A percentile compares a stretch with the other conserved stretches of the same genome.
phyloP scores from a whole-genome alignment of 352 stramenopile species.

The Thraustotheca clavata region DNA sequence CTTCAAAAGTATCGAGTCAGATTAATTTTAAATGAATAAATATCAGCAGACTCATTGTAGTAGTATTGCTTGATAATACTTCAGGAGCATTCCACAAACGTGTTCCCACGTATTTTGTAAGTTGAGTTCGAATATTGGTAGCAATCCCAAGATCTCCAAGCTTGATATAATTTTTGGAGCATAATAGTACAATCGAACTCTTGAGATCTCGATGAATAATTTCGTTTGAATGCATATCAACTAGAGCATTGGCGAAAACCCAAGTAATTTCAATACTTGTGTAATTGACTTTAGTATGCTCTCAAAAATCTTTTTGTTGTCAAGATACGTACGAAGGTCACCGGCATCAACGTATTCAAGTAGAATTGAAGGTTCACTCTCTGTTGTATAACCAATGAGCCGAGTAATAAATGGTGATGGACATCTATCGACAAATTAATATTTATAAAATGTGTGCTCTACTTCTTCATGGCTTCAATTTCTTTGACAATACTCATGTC shows the following conservation, averaged over 20 bases:
- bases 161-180: slow-evolving; percentile 1
- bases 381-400: slow-evolving; percentile 4
- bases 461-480: not conserved
- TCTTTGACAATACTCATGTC: not conserved
- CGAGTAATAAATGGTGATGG: not conserved
- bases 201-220: not conserved
- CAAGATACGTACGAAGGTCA: not conserved
- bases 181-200: not conserved
- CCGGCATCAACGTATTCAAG: slow-evolving; percentile 18
- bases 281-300: not conserved
- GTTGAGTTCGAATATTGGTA: not conserved
- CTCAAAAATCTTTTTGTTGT: not conserved
- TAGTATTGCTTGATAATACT: not conserved
- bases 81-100: slow-evolving; percentile 11
- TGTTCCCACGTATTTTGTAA: slow-evolving; percentile 26
- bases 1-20: slow-evolving; percentile 2
- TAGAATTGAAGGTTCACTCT: not conserved
- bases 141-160: slow-evolving; percentile 1
- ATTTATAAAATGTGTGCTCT: not conserved
- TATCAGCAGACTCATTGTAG: slow-evolving; percentile 3
- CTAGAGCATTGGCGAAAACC: not conserved
- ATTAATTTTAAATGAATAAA: slow-evolving; percentile 4
- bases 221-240: not conserved
- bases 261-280: not conserved
- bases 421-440: not conserved